A percentile compares a stretch with the other conserved stretches of the same genome.
phyloP scores from a whole-genome alignment of 129 eudicot genomes.

The Centrapalus pauciflorus region DNA sequence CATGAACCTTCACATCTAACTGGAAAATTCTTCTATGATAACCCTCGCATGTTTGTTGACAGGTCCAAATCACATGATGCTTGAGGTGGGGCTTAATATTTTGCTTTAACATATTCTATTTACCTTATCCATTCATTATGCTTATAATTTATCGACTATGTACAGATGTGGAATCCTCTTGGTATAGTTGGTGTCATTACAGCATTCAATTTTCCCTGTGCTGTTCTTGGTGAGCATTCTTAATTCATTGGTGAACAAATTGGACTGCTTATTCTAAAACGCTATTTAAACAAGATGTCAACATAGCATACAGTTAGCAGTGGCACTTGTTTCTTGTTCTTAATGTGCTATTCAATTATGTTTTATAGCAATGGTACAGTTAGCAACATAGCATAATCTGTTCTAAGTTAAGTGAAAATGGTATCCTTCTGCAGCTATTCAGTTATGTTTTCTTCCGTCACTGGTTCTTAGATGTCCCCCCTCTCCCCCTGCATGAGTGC shows the following conservation, averaged over 20 bases:
- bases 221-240: conserved; percentile 86
- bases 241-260: neutral
- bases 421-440: neutral
- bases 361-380: too few species aligned
- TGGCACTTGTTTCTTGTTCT: neutral
- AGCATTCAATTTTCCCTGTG: conserved; percentile 97
- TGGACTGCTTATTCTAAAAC: neutral
- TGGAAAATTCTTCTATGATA: conserved; percentile 8
- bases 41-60: conserved; percentile 29
- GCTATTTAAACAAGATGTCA: neutral
- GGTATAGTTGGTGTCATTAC: conserved; percentile 96
- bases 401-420: neutral
- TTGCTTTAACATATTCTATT: conserved; percentile 4
- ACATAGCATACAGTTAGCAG: neutral
- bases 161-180: conserved; percentile 98
- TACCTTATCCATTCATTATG: neutral
- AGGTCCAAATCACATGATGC: conserved; percentile 98
- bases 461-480: neutral
- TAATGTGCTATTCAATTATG: too few species aligned
- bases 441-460: neutral
- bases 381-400: too few species aligned
- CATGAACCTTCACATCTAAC: neutral
- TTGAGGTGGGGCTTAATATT: conserved; percentile 60
- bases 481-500: neutral
- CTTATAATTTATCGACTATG: conserved; percentile 1